phyloP scores from a whole-genome alignment of 1,139 yeast species.

The Hansenula lynferdii region DNA sequence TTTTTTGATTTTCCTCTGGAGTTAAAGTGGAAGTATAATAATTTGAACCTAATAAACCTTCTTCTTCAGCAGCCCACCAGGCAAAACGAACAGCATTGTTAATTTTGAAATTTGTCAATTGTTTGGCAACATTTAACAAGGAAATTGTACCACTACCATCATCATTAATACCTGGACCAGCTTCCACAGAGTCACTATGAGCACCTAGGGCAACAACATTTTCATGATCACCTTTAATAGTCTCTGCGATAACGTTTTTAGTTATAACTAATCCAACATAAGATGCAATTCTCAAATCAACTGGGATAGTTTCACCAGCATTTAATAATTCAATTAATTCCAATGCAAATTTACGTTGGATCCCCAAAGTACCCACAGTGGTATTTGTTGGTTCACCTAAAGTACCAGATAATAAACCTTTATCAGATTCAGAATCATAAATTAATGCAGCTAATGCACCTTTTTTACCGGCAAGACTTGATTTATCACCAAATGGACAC shows the following conservation, averaged over 20 bases:
- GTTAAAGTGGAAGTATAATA: constrained; percentile 64
- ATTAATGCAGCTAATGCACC: constrained; percentile 79
- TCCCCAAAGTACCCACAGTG: constrained; percentile 69
- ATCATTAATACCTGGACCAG: constrained; percentile 94
- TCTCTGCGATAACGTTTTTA: constrained; percentile 79
- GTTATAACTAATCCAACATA: constrained; percentile 62
- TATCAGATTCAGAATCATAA: constrained; percentile 64
- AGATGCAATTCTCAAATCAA: constrained; percentile 54
- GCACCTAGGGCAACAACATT: constrained; percentile 89
- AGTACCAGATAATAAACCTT: constrained; percentile 51
- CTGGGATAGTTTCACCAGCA: constrained; percentile 31
- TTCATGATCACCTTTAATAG: constrained; percentile 75
- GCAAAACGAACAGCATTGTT: constrained; percentile 91
- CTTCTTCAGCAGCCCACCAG: constrained; percentile 99
- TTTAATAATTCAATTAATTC: constrained; percentile 33
- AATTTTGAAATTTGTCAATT: constrained; percentile 66
- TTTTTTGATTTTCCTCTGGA: constrained; percentile 67
- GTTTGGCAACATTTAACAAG: constrained; percentile 76
- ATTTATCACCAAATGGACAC: constrained; percentile 80
- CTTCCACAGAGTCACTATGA: constrained; percentile 86
- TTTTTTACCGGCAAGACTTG: constrained; percentile 65
- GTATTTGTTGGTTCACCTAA: constrained; percentile 67
- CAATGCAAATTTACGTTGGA: constrained; percentile 54
- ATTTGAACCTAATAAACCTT: constrained; percentile 85
- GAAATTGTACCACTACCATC: constrained; percentile 92